A percentile compares a stretch with the other conserved stretches of the same genome.
These are phyloP conservation scores for Apophysomyces elegans DNA, from an alignment of 371 early-diverging fungal species.

Conservation along the genomic window DNA sequence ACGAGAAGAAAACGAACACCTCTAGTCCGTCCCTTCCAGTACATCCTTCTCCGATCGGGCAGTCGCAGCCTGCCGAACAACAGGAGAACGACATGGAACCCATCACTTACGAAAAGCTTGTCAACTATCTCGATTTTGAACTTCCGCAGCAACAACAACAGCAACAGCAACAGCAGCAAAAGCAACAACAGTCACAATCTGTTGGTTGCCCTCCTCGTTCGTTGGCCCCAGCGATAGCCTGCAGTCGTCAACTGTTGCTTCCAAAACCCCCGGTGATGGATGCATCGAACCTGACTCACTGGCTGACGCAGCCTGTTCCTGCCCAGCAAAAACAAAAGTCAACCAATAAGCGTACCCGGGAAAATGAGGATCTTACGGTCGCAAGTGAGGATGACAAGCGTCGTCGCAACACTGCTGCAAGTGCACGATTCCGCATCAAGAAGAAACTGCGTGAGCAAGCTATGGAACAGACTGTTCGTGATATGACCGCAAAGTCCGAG, in stretches of 20 bases:
- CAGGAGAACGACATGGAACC: conserved; percentile 34
- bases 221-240: conserved; percentile 30
- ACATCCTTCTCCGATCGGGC: not conserved
- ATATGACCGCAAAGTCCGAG: conserved; percentile 76
- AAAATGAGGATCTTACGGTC: not conserved
- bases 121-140: conserved; percentile 48
- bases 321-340: conserved; percentile 10
- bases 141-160: conserved; percentile 39
- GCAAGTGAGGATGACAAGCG: conserved; percentile 80
- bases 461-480: conserved; percentile 77
- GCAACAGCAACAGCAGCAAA: conserved; percentile 18
- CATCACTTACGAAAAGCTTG: conserved; percentile 44
- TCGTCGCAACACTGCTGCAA: conserved; percentile 90
- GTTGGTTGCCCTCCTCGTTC: conserved; percentile 18
- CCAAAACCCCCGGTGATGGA: conserved; percentile 36
- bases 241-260: conserved; percentile 29
- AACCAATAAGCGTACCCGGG: not conserved
- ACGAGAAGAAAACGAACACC: conserved; percentile 31
- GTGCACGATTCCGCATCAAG: conserved; percentile 92
- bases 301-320: conserved; percentile 13
- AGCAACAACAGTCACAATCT: conserved; percentile 21
- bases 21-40: not conserved
- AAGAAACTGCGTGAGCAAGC: conserved; percentile 86
- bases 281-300: conserved; percentile 17
- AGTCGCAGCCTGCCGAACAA: conserved; percentile 6